phyloP scores from a whole-genome alignment of 345 rosid genomes.

The Chamaenerion angustifolium region DNA sequence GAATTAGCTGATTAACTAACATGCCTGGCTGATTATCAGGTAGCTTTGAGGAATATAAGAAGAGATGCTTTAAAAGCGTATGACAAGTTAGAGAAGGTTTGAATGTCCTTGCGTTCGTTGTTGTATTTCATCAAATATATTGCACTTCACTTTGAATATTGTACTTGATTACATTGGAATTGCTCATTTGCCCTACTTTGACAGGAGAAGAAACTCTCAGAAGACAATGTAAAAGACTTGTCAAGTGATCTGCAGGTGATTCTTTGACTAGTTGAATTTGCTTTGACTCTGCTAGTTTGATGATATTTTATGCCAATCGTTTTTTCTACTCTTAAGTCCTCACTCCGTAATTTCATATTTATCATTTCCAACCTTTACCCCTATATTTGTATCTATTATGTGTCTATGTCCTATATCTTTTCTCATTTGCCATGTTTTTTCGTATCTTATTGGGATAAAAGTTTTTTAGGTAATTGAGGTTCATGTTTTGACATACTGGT shows the following conservation, averaged over 20 bases:
- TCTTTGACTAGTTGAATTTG: neutral
- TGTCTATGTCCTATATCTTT: too few species aligned
- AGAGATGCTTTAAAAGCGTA: constrained; percentile 85
- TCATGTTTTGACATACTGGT: too few species aligned
- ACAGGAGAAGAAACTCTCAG: constrained; percentile 94
- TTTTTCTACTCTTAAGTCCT: neutral
- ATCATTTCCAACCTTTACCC: too few species aligned
- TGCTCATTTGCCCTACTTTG: neutral
- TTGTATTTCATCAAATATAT: neutral
- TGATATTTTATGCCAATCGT: neutral
- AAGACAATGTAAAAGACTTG: constrained; percentile 89
- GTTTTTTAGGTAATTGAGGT: too few species aligned
- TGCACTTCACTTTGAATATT: neutral
- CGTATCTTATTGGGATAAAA: too few species aligned
- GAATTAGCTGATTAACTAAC: neutral
- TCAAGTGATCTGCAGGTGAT: constrained; percentile 81
- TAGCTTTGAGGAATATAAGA: constrained; percentile 85
- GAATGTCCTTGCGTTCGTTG: constrained; percentile 5
- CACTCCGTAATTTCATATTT: too few species aligned
- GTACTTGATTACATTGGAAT: constrained; percentile 1
- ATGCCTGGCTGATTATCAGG: constrained; percentile 21
- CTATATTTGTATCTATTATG: too few species aligned
- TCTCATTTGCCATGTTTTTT: too few species aligned
- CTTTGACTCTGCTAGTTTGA: neutral
- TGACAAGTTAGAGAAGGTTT: constrained; percentile 88